Evolutionary conservation across 1,139 yeast genomes (phyloP), one percentile per base, ranked within the genome.

Genomic region (Geotrichum histeridarum): DNA sequence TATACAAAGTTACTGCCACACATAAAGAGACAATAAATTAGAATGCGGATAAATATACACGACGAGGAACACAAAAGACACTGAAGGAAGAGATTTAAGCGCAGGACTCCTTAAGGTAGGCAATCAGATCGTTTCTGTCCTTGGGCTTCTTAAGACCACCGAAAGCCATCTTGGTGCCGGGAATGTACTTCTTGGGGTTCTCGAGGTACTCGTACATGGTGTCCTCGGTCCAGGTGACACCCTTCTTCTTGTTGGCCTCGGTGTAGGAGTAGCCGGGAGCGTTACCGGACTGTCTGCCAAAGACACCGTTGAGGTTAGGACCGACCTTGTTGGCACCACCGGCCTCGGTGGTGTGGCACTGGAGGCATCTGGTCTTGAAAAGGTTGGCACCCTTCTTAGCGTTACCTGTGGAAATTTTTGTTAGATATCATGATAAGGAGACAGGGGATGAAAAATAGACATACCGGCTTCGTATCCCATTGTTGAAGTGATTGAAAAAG

Each of bases 161-260:
- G 70, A 93, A 93, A 64, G 99, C 99, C 99, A 93, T 93, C 86
- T 93, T 93, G 80, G 98, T 93, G 77, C 99, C 99, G 72, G 99
- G 99, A 68, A 93, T 90, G 81, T 90, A 93, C 81, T 93, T 93
- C 95, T 93, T 93, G 80, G 99, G 99, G 87, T 93, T 94, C 78
- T 86, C 95, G 77, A 93, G 84, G 84, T 93, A 93, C 75, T 87
- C 96, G 68, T 85, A 81, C 86, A 93, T 82, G 75, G 90, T 82
- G 73, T 90, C 93, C 72, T 84, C 94, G 64, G 71, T 66, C 99
- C 99, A 93, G 60, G 67, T 68, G 63, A 91, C 95, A 71, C 91
- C 95, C 80, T 90, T 90, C 81, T 86, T 86, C 83, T 88, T 88
- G 89, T 91, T 91, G 73, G 99, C 98, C 67, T 93, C 99, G 59